Evolutionary conservation across 495 filamentous ascomycete genomes (phyloP), one percentile per base, ranked within the genome.

Genomic region (Podospora appendiculata): DNA sequence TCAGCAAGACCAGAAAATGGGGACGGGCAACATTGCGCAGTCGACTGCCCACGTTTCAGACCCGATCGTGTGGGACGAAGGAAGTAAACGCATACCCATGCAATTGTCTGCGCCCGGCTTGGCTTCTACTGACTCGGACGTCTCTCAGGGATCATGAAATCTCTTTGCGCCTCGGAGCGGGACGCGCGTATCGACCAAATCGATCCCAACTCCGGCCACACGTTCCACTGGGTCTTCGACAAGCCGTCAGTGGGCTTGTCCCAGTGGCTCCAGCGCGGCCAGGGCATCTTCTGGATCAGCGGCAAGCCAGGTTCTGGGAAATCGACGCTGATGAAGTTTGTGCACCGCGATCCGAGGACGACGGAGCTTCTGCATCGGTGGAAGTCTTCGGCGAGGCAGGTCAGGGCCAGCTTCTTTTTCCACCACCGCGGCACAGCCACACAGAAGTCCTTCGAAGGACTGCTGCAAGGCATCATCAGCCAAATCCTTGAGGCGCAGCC

Each of bases 251-350:
- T 38, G 9, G 36, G 36, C 13, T 52, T 57, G 14, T 10, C 6
- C 32, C 8, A 45, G 4, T 60, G 55, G 55, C 51, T 58, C 2
- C 11, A 17, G 7, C n/a, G 8, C 0, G 47, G 33, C 17, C 11
- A 32, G 0, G 52, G 51, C 4, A 51, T 58, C 11, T 54, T 75
- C 10, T 77, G 73, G 74, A 70, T 79, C 18, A 71, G 60, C 51
- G 74, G 75, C 1, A 79, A 79, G 47, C 72, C 75, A 7, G 75
- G 72, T 6, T 60, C 70, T 19, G 74, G 75, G 2, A 79, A 79
- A 53, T 77, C 73, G 9, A 79, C 74, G 11, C 59, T 76, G n/a
- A 75, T 79, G 70, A 77, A 78, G 36, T 57, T 66, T 41, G 62
- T 58, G n/a, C 14, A 11, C 17, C 38, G 35, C 19, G 25, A 56